A percentile compares a stretch with the other conserved stretches of the same genome.
phyloP scores from a whole-genome alignment of 768 basidiomycete genomes.

The Tylopilus intermedius region DNA sequence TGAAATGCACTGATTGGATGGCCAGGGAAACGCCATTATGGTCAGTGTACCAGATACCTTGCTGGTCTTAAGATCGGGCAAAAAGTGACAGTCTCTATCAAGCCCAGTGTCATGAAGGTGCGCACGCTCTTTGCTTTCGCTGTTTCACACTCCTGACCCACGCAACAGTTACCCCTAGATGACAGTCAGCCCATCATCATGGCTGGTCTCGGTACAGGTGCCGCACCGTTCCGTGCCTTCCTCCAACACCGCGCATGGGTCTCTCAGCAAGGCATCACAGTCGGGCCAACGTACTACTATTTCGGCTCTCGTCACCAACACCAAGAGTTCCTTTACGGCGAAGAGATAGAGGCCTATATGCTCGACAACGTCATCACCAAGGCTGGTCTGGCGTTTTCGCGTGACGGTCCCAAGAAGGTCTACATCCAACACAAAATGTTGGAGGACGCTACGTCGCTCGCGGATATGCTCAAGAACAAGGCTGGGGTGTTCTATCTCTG shows the following conservation, averaged over 20 bases:
- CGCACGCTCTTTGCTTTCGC: slow-evolving; percentile 13
- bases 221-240: slow-evolving; percentile 99
- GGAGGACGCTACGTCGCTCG: slow-evolving; percentile 76
- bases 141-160: slow-evolving; percentile 8
- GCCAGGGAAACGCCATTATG: slow-evolving; percentile 70
- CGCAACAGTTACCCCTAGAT: slow-evolving; percentile 69
- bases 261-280: slow-evolving; percentile 63
- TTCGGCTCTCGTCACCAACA: slow-evolving; percentile 96
- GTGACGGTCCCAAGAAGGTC: slow-evolving; percentile 87
- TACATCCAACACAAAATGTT: slow-evolving; percentile 99
- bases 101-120: slow-evolving; percentile 99
- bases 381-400: slow-evolving; percentile 93
- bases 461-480: slow-evolving; percentile 66
- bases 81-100: slow-evolving; percentile 95
- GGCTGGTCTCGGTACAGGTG: slow-evolving; percentile 97
- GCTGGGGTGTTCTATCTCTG: slow-evolving; percentile 91
- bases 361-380: slow-evolving; percentile 78
- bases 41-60: slow-evolving; percentile 96
- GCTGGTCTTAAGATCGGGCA: slow-evolving; percentile 78
- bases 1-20: slow-evolving; percentile 4
- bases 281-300: slow-evolving; percentile 96
- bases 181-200: slow-evolving; percentile 90
- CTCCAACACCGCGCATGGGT: slow-evolving; percentile 91
- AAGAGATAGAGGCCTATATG: slow-evolving; percentile 93
- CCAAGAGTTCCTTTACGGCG: slow-evolving; percentile 95